Conservation (phyloP, 1,284 basidiomycete species). For the Ganoderma leucocontextum region DNA sequence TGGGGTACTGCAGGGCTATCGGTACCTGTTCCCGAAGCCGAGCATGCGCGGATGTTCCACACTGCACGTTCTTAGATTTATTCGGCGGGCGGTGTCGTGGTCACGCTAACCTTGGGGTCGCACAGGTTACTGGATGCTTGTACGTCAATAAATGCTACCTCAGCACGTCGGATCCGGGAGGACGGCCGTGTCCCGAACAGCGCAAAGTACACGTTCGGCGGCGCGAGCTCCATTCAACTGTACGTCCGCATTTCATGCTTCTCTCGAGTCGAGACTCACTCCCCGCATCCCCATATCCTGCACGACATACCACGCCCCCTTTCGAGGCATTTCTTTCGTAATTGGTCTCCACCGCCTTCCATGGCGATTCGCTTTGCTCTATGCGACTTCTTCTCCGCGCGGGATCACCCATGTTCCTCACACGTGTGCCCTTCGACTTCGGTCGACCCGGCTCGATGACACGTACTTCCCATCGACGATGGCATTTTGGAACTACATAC, state of each 20-base stretch:
- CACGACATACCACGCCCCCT: constrained; percentile 8
- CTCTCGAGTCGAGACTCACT: neutral
- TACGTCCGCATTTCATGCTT: constrained; percentile 38
- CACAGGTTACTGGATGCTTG: constrained; percentile 59
- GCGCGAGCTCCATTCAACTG: constrained; percentile 61
- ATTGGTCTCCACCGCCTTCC: constrained; percentile 17
- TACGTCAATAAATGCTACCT: constrained; percentile 50
- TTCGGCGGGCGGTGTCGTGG: no score
- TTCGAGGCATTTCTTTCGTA: constrained; percentile 21
- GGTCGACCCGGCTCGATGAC: constrained; percentile 19
- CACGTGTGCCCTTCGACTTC: constrained; percentile 25
- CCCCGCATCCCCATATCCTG: constrained; percentile 2
- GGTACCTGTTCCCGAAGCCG: neutral
- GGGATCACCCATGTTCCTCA: constrained; percentile 7
- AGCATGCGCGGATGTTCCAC: neutral
- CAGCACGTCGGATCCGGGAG: constrained; percentile 50
- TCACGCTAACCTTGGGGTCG: neutral
- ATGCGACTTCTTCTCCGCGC: constrained; percentile 13
- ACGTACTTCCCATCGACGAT: constrained; percentile 16
- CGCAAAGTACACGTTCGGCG: constrained; percentile 59
- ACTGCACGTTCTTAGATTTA: no score
- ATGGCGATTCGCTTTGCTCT: constrained; percentile 22
- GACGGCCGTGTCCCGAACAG: constrained; percentile 61
- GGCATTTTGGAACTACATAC: neutral
- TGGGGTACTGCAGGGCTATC: neutral